These are phyloP conservation scores for Wickerhamomyces bisporus DNA, from an alignment of 805 yeast genomes.

Conservation along the genomic window DNA sequence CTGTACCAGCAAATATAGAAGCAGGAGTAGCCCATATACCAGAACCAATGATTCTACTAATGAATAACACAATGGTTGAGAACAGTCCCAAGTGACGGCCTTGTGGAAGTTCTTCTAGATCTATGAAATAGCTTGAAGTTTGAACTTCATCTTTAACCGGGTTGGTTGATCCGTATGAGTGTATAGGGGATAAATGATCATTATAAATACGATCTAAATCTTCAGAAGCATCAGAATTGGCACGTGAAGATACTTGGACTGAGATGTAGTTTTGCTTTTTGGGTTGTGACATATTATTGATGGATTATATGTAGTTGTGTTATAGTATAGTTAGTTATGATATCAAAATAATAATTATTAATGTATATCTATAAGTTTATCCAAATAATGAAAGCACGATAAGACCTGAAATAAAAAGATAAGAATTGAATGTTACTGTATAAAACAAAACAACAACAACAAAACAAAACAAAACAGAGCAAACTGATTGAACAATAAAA, in stretches of 20 bases:
- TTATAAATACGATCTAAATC: background rate
- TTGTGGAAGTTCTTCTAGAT: constrained; percentile 42
- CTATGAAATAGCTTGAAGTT: constrained; percentile 5
- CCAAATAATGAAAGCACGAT: too few relatives aligned
- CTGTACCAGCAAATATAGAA: constrained; percentile 58
- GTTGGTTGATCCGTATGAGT: constrained; percentile 1
- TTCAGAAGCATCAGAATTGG: background rate
- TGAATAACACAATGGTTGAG: constrained; percentile 58
- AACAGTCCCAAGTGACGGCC: constrained; percentile 71
- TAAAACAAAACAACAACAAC: too few relatives aligned
- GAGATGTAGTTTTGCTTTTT: background rate
- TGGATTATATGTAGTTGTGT: too few relatives aligned
- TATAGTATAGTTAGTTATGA: too few relatives aligned
- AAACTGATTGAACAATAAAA: too few relatives aligned
- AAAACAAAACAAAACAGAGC: too few relatives aligned
- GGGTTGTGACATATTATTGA: too few relatives aligned
- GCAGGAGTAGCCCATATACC: constrained; percentile 75
- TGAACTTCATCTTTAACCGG: background rate
- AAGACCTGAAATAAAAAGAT: too few relatives aligned
- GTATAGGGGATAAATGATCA: background rate
- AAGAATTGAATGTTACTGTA: too few relatives aligned
- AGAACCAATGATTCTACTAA: constrained; percentile 70
- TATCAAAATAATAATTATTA: too few relatives aligned
- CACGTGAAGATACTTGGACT: background rate
- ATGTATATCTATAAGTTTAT: too few relatives aligned